phyloP scores from a whole-genome alignment of 169 alveolate species.

The Toxoplasma gondii region DNA sequence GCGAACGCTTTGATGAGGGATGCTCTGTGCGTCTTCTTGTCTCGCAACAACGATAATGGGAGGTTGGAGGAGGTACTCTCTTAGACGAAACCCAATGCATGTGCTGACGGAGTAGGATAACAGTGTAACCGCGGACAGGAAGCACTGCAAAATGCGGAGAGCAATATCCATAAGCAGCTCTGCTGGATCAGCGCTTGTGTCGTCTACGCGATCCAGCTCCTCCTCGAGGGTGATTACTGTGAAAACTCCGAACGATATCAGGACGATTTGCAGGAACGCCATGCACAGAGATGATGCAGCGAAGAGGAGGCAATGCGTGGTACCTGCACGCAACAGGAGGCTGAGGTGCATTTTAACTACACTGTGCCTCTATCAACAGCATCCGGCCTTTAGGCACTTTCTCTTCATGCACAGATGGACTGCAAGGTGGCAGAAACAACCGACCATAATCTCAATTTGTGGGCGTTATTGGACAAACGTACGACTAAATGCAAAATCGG shows the following conservation, averaged over 20 bases:
- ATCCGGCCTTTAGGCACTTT: too few relatives aligned
- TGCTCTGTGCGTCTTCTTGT: background rate
- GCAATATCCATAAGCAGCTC: background rate
- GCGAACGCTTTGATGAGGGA: background rate
- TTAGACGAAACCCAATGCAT: background rate
- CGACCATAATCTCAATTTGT: too few relatives aligned
- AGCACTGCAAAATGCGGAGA: background rate
- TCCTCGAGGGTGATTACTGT: constrained; percentile 2
- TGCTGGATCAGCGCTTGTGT: background rate
- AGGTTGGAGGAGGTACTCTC: background rate
- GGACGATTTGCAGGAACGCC: background rate
- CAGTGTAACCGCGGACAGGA: background rate
- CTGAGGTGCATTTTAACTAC: too few relatives aligned
- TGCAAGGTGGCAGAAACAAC: too few relatives aligned
- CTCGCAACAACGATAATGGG: background rate
- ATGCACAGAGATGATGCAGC: background rate
- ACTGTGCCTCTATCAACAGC: too few relatives aligned
- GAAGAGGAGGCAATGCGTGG: background rate
- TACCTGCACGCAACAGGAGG: background rate
- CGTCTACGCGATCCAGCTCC: constrained; percentile 6
- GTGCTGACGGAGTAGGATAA: background rate
- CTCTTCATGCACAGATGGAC: too few relatives aligned
- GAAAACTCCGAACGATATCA: background rate
- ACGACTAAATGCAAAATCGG: too few relatives aligned
- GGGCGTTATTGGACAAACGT: too few relatives aligned